Base-by-base conservation (phyloP, 495 filamentous ascomycete species). In the Talaromyces liani region DNA sequence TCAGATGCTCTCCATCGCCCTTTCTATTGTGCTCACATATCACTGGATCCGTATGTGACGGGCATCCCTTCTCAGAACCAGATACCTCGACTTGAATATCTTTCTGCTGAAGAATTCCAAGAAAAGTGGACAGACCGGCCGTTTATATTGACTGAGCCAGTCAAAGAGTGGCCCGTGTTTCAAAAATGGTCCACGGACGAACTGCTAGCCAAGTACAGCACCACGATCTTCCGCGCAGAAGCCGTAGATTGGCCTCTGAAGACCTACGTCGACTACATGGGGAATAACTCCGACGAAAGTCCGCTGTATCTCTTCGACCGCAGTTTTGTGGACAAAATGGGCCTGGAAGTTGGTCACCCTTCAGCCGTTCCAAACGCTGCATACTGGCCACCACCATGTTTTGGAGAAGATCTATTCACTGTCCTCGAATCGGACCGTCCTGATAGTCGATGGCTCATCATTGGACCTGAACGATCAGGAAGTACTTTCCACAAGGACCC, bases 401-500 rank as follows among this genome's bases (percentile, higher is more conserved):
- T 98, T 68, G 91, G 91, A 2, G 83, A 88, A 64, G 94, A 98
- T 70, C 80, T 96, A 31, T 98, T 98, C 67, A 86, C 86, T 20
- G 81, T 95, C 3, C 80, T 98, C 0, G 92, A 89, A 1, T 72
- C 84, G 2, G 84, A 93, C 65, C 83, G 94, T 47, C 94, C 94
- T 3, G 92, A 97, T 71, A 85, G 89, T 66, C 86, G 91, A 61
- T 98, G 94, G 94, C 81, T 98, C 63, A 97, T 98, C 65, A 82
- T 98, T 51, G 94, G 94, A 1, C 94, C 93, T 3, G 85, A 87
- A 65, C 82, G 92, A 34, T 96, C 92, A 69, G 94, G 94, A 18
- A 96, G 92, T 68, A 96, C 93, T 7, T 97, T 97, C 68, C 94
- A 98, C 79, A 97, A 97, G 71, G 88, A 89, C 65, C 87, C 87